Evolutionary conservation across 1,284 basidiomycete species (phyloP), one percentile per base, ranked within the genome.

Genomic region (Fomitopsis pinicola): DNA sequence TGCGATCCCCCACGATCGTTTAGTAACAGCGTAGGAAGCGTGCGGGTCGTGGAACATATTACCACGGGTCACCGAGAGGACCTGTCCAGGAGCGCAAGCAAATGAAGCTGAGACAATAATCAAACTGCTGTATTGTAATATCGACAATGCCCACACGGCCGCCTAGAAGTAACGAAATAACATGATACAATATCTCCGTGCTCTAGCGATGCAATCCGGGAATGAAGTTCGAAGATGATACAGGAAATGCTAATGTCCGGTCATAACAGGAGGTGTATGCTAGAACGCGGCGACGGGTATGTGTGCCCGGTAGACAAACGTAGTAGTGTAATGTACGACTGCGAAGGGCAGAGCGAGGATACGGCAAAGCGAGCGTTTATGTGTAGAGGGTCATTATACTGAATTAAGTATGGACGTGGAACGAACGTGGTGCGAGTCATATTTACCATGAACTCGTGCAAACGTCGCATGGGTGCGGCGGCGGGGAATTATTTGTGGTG

Each of bases 401-500:
- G 42, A 55, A 58, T 36, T 58, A 57, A 33, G 56, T 26, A 42
- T 45, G 22, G 28, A 61, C 38, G 46, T 44, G 36, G 42, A 46
- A 62, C 36, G 53, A 58, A 58, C 48, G 48, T 58, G 56, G 38
- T 40, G 50, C 56, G 56, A 58, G 50, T 55, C 17, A 30, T 45
- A 22, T 42, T 42, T 26, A 38, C n/a, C 48, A 44, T 48, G 22
- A 19, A 44, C 42, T 57, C 59, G 45, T 60, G 19, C 7, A 48
- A 57, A 50, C 17, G 8, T 57, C 15, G 33, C 26, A 40, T 10
- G 26, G 3, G 26, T 14, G 45, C 26, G 12, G 22, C 22, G 45
- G 19, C 12, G 12, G 45, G 10, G 10, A 2, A 10, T 15, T 33
- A 50, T n/a, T 33, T 50, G 45, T 66, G 62, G 17, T 68, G 65